Conservation (phyloP, 805 yeast species). For the Yarrowia porcina region DNA sequence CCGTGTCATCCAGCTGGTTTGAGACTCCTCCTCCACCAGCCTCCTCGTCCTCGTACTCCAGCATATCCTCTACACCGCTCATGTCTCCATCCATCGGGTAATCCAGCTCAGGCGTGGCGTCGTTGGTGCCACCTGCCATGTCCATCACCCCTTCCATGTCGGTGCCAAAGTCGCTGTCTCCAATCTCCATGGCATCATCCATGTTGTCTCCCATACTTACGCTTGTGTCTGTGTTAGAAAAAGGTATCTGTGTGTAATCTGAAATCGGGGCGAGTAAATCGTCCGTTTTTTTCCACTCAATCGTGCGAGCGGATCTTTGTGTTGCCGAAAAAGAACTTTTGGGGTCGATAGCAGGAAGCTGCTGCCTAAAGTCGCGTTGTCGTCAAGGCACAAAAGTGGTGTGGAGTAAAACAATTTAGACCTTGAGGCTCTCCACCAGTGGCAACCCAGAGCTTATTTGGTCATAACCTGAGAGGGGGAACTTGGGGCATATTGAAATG, state of each 20-base stretch:
- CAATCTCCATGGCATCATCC: slow-evolving; percentile 3
- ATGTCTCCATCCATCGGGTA: slow-evolving; percentile 9
- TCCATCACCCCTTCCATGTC: background rate
- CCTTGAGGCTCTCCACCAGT: background rate
- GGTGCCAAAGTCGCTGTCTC: background rate
- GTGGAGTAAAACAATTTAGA: background rate
- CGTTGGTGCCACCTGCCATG: background rate
- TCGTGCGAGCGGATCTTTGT: background rate
- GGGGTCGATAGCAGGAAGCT: background rate
- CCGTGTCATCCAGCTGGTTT: background rate
- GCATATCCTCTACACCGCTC: slow-evolving; percentile 6
- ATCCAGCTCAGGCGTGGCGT: background rate
- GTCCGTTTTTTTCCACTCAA: background rate
- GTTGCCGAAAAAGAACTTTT: background rate
- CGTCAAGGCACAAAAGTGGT: background rate
- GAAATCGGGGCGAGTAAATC: background rate
- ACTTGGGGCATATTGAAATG: no score
- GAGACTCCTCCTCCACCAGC: background rate
- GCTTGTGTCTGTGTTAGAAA: background rate
- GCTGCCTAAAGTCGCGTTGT: background rate
- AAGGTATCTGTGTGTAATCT: background rate
- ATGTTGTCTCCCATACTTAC: slow-evolving; percentile 12
- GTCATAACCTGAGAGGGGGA: background rate
- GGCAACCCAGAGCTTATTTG: background rate
- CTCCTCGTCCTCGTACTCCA: slow-evolving; percentile 17